phyloP scores from a whole-genome alignment of 345 rosid species.

The Eucalyptus coolabah region DNA sequence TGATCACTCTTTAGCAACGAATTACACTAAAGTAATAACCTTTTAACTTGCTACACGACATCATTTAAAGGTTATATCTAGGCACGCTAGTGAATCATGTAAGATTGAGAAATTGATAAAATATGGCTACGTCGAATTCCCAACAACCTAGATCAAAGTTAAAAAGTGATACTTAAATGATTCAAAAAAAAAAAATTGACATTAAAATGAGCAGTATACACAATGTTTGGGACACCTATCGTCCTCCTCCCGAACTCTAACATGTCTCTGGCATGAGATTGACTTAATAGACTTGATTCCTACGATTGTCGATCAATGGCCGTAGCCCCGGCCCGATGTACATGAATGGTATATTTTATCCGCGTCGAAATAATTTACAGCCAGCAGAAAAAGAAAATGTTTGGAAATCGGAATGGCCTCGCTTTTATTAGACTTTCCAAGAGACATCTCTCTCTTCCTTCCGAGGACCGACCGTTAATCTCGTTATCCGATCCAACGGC shows the following conservation, averaged over 20 bases:
- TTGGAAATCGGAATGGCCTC: background rate
- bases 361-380: background rate
- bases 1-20: too few relatives aligned
- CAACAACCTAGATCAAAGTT: rapidly evolving
- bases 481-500: background rate
- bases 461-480: background rate
- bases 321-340: background rate
- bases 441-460: background rate
- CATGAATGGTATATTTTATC: background rate
- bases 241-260: background rate
- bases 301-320: background rate
- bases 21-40: too few relatives aligned
- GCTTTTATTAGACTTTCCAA: background rate
- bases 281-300: background rate
- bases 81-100: too few relatives aligned
- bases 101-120: too few relatives aligned
- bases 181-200: too few relatives aligned
- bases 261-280: background rate
- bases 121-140: rapidly evolving
- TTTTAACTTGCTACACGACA: too few relatives aligned
- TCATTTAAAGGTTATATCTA: too few relatives aligned
- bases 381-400: background rate
- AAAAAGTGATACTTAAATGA: too few relatives aligned
- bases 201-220: too few relatives aligned
- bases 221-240: too few relatives aligned